Conservation (phyloP, 2,329 filamentous ascomycete genomes). For the Dichotomopilus funicola region DNA sequence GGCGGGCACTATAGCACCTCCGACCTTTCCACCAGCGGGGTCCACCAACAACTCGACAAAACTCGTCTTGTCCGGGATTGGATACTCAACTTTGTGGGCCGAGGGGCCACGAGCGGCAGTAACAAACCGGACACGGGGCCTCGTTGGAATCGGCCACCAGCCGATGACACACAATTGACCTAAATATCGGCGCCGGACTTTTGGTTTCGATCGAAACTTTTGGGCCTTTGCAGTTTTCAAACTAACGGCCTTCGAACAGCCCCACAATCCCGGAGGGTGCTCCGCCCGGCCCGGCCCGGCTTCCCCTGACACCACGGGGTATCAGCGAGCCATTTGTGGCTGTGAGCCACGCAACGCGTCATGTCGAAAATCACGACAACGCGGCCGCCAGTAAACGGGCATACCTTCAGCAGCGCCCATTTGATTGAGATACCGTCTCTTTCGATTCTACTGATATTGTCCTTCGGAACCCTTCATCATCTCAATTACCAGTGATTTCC, state of each 20-base stretch:
- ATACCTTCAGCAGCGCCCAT: not conserved
- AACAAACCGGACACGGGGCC: not conserved
- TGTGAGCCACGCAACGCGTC: conserved; percentile 11
- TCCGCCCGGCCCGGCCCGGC: not conserved
- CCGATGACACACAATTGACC: conserved; percentile 24
- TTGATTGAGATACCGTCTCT: not conserved
- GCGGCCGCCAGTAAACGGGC: not conserved
- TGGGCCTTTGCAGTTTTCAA: not conserved
- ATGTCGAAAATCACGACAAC: conserved; percentile 7
- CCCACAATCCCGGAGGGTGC: conserved; percentile 3
- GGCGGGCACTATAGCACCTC: conserved; percentile 51
- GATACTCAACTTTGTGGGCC: conserved; percentile 61
- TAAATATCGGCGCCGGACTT: not conserved
- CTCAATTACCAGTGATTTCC: no score
- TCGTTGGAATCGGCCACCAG: conserved; percentile 25
- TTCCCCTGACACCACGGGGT: not conserved
- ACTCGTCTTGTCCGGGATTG: conserved; percentile 65
- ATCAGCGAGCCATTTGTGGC: conserved; percentile 4
- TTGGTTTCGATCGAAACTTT: not conserved
- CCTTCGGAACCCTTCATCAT: not conserved
- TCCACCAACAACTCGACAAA: conserved; percentile 53
- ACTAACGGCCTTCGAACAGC: not conserved
- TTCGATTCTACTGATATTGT: not conserved
- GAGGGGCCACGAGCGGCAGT: not conserved
- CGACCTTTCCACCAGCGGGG: conserved; percentile 36